A percentile compares a stretch with the other conserved stretches of the same genome.
Conservation (phyloP, 2,329 filamentous ascomycete species). For the Stromatinia cepivora region DNA sequence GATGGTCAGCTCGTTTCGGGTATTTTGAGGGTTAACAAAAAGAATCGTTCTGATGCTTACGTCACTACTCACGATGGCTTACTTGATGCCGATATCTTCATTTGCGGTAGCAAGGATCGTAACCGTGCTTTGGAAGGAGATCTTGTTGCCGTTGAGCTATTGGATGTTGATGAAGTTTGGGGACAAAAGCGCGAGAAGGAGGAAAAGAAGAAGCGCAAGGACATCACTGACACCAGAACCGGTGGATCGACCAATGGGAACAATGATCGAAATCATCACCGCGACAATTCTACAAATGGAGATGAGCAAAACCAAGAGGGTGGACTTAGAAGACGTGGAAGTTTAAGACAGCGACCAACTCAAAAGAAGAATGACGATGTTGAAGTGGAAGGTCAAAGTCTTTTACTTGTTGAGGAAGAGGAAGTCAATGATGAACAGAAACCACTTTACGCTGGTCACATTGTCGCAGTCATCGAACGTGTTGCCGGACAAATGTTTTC, state of each 20-base stretch:
- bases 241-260: slow-evolving; percentile 74
- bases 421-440: slow-evolving; percentile 99
- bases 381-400: slow-evolving; percentile 95
- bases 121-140: slow-evolving; percentile 97
- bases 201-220: slow-evolving; percentile 99
- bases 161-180: slow-evolving; percentile 99
- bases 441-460: slow-evolving; percentile 92
- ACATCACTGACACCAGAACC: slow-evolving; percentile 87
- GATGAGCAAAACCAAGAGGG: slow-evolving; percentile 63
- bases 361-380: slow-evolving; percentile 99
- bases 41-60: slow-evolving; percentile 98
- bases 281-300: slow-evolving; percentile 57
- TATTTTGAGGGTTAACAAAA: slow-evolving; percentile 98
- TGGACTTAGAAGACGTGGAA: slow-evolving; percentile 87
- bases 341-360: slow-evolving; percentile 91
- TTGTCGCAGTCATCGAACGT: slow-evolving; percentile 95
- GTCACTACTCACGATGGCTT: slow-evolving; percentile 86
- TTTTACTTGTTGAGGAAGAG: slow-evolving; percentile 95
- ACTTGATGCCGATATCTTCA: slow-evolving; percentile 97
- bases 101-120: slow-evolving; percentile 97
- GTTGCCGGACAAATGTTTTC: slow-evolving; percentile 99
- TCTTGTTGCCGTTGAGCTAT: slow-evolving; percentile 89
- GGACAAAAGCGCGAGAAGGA: slow-evolving; percentile 98
- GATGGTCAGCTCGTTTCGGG: slow-evolving; percentile 95
- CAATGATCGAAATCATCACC: slow-evolving; percentile 55